phyloP scores from a whole-genome alignment of 129 eudicot species.

The Escallonia rubra region DNA sequence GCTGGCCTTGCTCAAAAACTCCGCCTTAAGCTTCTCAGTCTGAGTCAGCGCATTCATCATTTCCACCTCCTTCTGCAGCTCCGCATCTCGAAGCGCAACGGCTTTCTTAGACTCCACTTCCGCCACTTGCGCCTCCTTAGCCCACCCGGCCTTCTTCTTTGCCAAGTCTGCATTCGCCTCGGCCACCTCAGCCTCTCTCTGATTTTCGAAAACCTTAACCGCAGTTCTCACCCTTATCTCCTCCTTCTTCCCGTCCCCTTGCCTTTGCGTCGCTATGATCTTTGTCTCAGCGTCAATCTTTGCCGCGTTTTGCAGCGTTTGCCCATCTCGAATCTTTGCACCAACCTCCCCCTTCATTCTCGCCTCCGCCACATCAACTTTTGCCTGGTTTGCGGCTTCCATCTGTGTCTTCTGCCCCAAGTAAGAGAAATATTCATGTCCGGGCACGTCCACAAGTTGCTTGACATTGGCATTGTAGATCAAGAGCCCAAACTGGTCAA shows the following conservation, averaged over 20 bases:
- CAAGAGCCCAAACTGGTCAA: constrained; percentile 55
- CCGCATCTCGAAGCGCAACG: constrained; percentile 55
- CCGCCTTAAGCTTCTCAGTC: constrained; percentile 67
- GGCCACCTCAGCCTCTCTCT: constrained; percentile 52
- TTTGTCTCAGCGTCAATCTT: constrained; percentile 72
- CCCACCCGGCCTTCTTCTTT: constrained; percentile 55
- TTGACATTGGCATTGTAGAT: constrained; percentile 63
- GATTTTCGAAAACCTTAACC: constrained; percentile 55
- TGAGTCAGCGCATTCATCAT: constrained; percentile 60
- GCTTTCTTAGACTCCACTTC: constrained; percentile 65
- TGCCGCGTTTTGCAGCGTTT: constrained; percentile 67
- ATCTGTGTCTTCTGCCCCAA: constrained; percentile 65
- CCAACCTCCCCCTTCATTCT: constrained; percentile 71
- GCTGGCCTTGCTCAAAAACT: constrained; percentile 60
- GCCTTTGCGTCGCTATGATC: constrained; percentile 48
- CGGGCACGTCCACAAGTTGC: constrained; percentile 61
- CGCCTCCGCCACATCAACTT: constrained; percentile 69
- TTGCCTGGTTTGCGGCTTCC: constrained; percentile 70
- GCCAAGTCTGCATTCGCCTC: constrained; percentile 52
- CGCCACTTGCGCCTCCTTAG: constrained; percentile 50
- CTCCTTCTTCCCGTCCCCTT: constrained; percentile 57
- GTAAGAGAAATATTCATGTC: constrained; percentile 64
- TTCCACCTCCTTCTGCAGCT: constrained; percentile 65
- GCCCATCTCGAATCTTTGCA: constrained; percentile 50
- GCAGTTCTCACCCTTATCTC: constrained; percentile 49